Percentiles rank a stretch among this genome's conserved stretches.
These are phyloP conservation scores for Rhodomyrtus tomentosa DNA, from an alignment of 345 rosid genomes.

Conservation along the genomic window DNA sequence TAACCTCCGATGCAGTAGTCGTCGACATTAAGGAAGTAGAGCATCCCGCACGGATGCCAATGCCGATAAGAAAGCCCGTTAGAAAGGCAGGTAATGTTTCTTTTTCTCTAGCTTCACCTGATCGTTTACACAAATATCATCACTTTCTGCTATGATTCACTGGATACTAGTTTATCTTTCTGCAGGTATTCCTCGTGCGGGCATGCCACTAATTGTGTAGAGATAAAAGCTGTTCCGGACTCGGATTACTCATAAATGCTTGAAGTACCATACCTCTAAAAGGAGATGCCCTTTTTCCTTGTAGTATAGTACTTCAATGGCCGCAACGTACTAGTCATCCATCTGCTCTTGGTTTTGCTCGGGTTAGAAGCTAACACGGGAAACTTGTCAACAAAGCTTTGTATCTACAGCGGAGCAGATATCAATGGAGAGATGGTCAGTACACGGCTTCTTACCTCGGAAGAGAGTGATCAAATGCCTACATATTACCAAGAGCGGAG, in stretches of 20 bases:
- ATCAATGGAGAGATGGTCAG: not conserved
- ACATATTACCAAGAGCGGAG: not conserved
- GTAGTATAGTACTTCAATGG: not conserved
- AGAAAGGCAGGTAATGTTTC: slow-evolving; percentile 14
- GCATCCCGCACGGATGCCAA: slow-evolving; percentile 14
- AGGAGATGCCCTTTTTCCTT: not conserved
- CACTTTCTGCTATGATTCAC: not conserved
- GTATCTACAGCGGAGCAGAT: not conserved
- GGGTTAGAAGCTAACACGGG: not conserved
- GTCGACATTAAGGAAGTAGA: slow-evolving; percentile 50
- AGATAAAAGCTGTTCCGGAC: not conserved
- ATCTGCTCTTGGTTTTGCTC: not conserved
- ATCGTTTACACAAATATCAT: not conserved
- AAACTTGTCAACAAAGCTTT: not conserved
- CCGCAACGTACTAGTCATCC: not conserved
- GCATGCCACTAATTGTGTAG: not conserved
- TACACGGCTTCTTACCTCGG: not conserved
- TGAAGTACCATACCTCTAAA: not conserved
- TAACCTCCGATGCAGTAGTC: slow-evolving; percentile 71
- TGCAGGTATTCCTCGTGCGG: not conserved
- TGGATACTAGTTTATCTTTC: not conserved
- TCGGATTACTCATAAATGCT: not conserved
- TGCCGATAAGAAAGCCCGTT: slow-evolving; percentile 35
- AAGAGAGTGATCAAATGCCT: not conserved
- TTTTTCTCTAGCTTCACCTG: not conserved